Evolutionary conservation across 75 land plant genomes (phyloP).

Genomic region (Cryptomeria japonica): DNA sequence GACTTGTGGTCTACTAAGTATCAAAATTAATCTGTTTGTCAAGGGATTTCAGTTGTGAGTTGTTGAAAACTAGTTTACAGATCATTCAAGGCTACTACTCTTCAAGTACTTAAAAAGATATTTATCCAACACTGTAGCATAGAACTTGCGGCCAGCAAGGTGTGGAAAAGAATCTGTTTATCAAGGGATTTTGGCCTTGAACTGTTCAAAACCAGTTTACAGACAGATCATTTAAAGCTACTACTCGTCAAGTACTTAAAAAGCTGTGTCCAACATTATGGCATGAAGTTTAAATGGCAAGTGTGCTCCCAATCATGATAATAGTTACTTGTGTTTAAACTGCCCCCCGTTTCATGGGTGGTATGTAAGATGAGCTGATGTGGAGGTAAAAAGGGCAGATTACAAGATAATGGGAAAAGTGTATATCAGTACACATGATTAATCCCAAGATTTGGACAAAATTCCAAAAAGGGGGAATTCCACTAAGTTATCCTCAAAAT

Average conservation of each 20-base stretch:
- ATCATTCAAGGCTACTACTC: too few species aligned
- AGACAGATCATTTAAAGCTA: background rate
- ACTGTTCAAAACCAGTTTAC: too few species aligned
- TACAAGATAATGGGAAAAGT: background rate
- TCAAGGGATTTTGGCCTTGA: too few species aligned
- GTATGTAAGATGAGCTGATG: background rate
- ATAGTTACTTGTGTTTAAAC: background rate
- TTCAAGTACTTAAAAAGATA: too few species aligned
- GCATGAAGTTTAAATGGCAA: background rate
- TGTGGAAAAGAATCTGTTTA: too few species aligned
- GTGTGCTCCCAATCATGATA: background rate
- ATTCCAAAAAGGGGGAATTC: background rate
- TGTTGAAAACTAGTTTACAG: too few species aligned
- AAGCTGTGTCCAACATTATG: background rate
- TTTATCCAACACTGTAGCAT: too few species aligned
- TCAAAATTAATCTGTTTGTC: too few species aligned
- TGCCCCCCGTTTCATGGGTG: background rate
- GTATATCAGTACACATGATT: background rate
- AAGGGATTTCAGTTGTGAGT: too few species aligned
- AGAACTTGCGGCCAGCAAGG: too few species aligned
- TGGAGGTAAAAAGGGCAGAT: background rate
- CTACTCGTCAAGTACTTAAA: background rate
- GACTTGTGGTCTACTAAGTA: too few species aligned
- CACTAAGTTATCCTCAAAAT: background rate
- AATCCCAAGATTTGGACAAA: background rate